These are phyloP conservation scores for Arachnopeziza araneosa DNA, from an alignment of 2,329 filamentous ascomycete genomes.

Conservation along the genomic window DNA sequence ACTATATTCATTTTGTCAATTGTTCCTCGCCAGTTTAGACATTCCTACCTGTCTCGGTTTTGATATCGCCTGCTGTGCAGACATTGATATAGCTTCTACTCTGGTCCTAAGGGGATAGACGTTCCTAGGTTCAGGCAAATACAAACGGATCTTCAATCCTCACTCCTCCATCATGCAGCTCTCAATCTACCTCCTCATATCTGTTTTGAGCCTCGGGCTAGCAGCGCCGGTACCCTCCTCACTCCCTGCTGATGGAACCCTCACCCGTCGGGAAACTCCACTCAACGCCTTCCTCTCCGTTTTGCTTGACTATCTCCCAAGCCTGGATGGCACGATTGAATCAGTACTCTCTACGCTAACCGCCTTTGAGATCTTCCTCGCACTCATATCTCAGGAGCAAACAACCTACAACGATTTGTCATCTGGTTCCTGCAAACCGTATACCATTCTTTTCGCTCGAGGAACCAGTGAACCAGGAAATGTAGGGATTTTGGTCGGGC, in stretches of 20 bases:
- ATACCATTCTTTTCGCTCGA: constrained; percentile 43
- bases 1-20: background rate
- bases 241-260: background rate
- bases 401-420: constrained; percentile 25
- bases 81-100: background rate
- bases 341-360: constrained; percentile 18
- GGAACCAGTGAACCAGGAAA: constrained; percentile 44
- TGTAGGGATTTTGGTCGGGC: constrained; percentile 34
- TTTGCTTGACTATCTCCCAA: constrained; percentile 17
- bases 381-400: constrained; percentile 16
- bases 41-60: background rate
- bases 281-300: constrained; percentile 6
- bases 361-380: constrained; percentile 18
- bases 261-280: constrained; percentile 2
- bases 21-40: background rate
- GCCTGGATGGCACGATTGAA: constrained; percentile 16
- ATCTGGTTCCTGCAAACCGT: constrained; percentile 17
- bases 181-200: background rate
- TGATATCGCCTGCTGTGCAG: background rate
- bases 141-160: background rate
- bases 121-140: background rate
- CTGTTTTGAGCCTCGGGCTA: background rate
- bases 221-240: background rate
- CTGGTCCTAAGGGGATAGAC: background rate
- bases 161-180: background rate